Conservation (phyloP, 208 protist genomes). For the Naegleria gruberi region DNA sequence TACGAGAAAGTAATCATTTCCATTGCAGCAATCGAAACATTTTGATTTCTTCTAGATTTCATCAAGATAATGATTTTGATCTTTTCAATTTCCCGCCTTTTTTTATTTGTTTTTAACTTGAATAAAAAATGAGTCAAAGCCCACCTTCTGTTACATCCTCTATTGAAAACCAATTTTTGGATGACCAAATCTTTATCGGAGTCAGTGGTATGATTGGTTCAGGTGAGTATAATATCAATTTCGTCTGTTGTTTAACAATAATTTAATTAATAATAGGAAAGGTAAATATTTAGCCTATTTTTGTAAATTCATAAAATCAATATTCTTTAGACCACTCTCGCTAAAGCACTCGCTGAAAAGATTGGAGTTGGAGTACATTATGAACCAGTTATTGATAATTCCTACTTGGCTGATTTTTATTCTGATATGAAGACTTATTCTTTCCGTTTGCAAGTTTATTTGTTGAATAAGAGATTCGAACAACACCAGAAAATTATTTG, state of each 20-base stretch:
- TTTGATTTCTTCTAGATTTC: no score
- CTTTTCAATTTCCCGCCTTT: no score
- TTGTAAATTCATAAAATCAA: background rate
- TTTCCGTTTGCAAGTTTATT: conserved; percentile 45
- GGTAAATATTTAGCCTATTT: no score
- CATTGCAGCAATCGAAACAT: no score
- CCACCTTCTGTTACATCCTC: background rate
- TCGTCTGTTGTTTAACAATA: no score
- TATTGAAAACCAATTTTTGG: background rate
- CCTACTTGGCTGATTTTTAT: conserved; percentile 47
- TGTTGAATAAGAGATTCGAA: conserved; percentile 42
- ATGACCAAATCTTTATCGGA: conserved; percentile 38
- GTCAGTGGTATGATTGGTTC: conserved; percentile 44
- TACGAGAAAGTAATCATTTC: background rate
- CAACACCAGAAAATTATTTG: conserved; percentile 53
- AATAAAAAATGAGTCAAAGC: no score
- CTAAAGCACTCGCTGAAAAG: conserved; percentile 22
- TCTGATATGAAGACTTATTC: conserved; percentile 38
- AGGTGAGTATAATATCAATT: no score
- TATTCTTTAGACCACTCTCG: conserved; percentile 37
- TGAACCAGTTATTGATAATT: conserved; percentile 45
- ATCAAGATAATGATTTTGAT: no score
- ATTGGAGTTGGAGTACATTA: conserved; percentile 39
- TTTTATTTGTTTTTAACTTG: no score
- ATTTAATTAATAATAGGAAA: no score